Percentiles rank a stretch among this genome's conserved stretches.
Evolutionary conservation across 2,329 filamentous ascomycete species (phyloP).

Genomic region (Albophoma yamanashiensis): DNA sequence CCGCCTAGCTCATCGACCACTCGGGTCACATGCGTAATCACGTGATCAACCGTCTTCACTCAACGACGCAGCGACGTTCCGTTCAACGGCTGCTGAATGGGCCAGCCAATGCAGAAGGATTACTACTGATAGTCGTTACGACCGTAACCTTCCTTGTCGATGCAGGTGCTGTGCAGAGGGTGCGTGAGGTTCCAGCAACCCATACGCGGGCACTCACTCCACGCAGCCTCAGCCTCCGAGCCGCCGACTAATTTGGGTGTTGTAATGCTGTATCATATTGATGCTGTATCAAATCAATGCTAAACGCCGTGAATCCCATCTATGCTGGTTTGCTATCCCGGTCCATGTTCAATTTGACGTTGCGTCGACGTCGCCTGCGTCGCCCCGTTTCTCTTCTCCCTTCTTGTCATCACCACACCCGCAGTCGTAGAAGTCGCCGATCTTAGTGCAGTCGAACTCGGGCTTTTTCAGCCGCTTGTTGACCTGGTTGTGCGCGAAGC

Average conservation of each 20-base stretch:
- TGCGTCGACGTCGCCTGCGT: background rate
- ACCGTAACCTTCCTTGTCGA: background rate
- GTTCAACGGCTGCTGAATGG: no score
- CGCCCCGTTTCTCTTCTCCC: constrained; percentile 17
- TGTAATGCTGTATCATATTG: background rate
- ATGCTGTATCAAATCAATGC: background rate
- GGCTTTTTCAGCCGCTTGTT: constrained; percentile 53
- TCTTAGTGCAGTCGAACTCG: constrained; percentile 54
- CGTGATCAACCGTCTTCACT: constrained; percentile 3
- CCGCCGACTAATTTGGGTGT: no score
- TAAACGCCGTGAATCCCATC: background rate
- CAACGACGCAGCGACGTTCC: background rate
- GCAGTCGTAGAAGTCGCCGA: constrained; percentile 63
- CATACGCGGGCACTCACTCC: background rate
- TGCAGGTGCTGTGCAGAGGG: background rate
- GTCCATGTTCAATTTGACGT: background rate
- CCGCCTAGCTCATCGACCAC: constrained; percentile 6
- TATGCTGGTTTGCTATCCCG: background rate
- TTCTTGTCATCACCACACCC: constrained; percentile 54
- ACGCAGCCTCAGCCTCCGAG: no score
- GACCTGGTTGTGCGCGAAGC: constrained; percentile 57
- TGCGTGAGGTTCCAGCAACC: background rate
- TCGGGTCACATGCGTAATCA: constrained; percentile 3
- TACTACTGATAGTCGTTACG: background rate
- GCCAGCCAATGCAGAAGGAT: background rate